A percentile compares a stretch with the other conserved stretches of the same genome.
These are phyloP conservation scores for Boletus eberwhitei DNA, from an alignment of 768 basidiomycete genomes.

Conservation along the genomic window DNA sequence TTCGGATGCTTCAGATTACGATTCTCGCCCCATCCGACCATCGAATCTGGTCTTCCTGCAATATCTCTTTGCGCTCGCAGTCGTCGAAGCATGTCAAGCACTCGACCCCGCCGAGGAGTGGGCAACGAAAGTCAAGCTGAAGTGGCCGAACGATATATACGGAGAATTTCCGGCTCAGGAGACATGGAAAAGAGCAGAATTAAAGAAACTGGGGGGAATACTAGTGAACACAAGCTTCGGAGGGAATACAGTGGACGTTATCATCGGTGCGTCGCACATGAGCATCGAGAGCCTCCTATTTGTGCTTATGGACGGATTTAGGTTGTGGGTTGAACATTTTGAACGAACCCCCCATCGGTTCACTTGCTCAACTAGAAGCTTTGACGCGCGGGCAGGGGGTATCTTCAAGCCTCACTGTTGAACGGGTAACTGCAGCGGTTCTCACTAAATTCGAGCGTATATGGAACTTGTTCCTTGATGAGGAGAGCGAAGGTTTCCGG, in stretches of 20 bases:
- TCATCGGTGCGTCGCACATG: conserved; percentile 62
- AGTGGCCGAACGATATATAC: conserved; percentile 98
- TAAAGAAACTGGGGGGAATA: conserved; percentile 86
- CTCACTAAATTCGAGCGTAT: conserved; percentile 73
- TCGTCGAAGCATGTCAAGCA: conserved; percentile 76
- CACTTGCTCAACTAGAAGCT: conserved; percentile 67
- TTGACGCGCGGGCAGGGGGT: conserved; percentile 8
- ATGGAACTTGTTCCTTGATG: conserved; percentile 66
- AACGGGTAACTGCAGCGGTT: conserved; percentile 70
- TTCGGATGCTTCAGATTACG: neutral
- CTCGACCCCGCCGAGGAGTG: conserved; percentile 43
- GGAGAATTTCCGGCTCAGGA: conserved; percentile 50
- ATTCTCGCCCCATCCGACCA: conserved; percentile 23
- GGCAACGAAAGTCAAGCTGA: conserved; percentile 66
- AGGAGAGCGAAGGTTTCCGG: conserved; percentile 60
- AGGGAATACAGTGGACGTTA: conserved; percentile 67
- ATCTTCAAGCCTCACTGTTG: conserved; percentile 51
- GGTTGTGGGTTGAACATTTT: conserved; percentile 89
- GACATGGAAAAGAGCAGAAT: conserved; percentile 31
- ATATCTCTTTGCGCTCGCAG: conserved; percentile 86
- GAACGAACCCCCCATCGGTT: conserved; percentile 78
- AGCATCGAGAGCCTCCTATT: neutral
- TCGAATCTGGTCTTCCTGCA: conserved; percentile 86
- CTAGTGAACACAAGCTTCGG: conserved; percentile 84
- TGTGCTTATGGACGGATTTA: conserved; percentile 29